Conservation (phyloP, 2,329 filamentous ascomycete species). For the Aspergillus ibericus region DNA sequence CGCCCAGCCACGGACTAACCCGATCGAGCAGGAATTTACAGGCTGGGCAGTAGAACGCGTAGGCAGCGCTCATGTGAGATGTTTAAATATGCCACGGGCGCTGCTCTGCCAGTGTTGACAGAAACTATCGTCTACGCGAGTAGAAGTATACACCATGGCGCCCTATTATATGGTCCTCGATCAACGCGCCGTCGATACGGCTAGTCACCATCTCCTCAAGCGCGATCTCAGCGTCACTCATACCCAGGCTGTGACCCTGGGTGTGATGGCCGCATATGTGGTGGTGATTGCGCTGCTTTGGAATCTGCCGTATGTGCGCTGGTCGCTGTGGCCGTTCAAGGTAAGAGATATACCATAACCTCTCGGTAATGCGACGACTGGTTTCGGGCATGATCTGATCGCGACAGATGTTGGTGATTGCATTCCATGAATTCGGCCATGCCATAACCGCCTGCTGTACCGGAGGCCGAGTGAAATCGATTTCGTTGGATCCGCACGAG, state of each 20-base stretch:
- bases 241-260: constrained; percentile 70
- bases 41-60: constrained; percentile 16
- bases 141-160: constrained; percentile 30
- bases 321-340: constrained; percentile 79
- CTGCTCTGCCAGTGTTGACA: no score
- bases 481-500: constrained; percentile 72
- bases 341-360: constrained; percentile 51
- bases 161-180: constrained; percentile 26
- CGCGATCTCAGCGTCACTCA: constrained; percentile 63
- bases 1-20: constrained; percentile 20
- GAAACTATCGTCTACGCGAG: no score
- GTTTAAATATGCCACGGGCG: neutral
- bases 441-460: constrained; percentile 71
- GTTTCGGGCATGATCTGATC: neutral
- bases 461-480: constrained; percentile 71
- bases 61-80: constrained; percentile 11
- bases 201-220: constrained; percentile 40
- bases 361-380: neutral
- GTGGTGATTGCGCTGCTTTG: constrained; percentile 74
- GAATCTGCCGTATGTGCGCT: constrained; percentile 76
- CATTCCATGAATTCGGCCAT: constrained; percentile 78
- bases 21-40: constrained; percentile 19
- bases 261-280: constrained; percentile 69
- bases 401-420: constrained; percentile 71
- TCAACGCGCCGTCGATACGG: constrained; percentile 22